phyloP scores from a whole-genome alignment of 2,329 filamentous ascomycete genomes.

The Emmonsiellopsis sp. region DNA sequence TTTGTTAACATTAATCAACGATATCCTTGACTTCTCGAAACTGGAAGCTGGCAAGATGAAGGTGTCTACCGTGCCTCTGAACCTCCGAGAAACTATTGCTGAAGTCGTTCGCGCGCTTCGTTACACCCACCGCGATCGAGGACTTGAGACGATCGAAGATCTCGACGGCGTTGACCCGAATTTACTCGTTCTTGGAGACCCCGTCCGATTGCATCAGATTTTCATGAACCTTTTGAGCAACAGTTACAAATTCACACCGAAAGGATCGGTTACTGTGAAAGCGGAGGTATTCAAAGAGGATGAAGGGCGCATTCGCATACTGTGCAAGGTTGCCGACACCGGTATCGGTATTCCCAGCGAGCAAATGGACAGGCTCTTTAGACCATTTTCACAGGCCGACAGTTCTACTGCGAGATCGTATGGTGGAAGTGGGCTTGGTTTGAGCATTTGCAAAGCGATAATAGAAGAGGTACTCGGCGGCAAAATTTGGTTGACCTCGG shows the following conservation, averaged over 20 bases:
- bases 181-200: constrained; percentile 70
- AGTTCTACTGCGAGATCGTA: constrained; percentile 84
- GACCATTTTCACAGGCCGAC: constrained; percentile 88
- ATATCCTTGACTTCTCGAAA: constrained; percentile 84
- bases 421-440: constrained; percentile 78
- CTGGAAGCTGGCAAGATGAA: constrained; percentile 81
- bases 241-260: constrained; percentile 86
- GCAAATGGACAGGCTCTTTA: constrained; percentile 75
- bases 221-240: constrained; percentile 75
- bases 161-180: constrained; percentile 50
- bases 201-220: constrained; percentile 73
- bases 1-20: constrained; percentile 78
- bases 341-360: constrained; percentile 77
- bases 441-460: constrained; percentile 90
- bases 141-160: constrained; percentile 53
- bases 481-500: constrained; percentile 70
- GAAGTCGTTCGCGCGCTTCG: constrained; percentile 55
- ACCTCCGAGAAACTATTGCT: constrained; percentile 57
- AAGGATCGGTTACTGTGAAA: constrained; percentile 74
- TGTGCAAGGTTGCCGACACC: constrained; percentile 80
- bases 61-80: constrained; percentile 73
- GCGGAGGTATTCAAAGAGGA: constrained; percentile 65
- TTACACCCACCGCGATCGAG: constrained; percentile 53
- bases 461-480: constrained; percentile 90
- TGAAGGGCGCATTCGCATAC: constrained; percentile 60